phyloP scores from a whole-genome alignment of 306 rosid species.

The Cicer arietinum region DNA sequence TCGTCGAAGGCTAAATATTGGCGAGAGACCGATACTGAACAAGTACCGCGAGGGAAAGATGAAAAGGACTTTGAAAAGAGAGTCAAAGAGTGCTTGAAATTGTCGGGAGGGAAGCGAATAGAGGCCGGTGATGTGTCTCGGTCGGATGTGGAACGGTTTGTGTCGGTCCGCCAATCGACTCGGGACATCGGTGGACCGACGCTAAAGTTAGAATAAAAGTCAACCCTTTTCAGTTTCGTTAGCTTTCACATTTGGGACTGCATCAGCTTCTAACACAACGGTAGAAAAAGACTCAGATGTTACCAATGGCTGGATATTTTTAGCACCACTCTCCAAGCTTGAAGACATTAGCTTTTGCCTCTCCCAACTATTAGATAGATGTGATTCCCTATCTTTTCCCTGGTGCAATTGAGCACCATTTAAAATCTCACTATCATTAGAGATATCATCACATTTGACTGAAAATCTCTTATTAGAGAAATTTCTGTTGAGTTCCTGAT shows the following conservation, averaged over 20 bases:
- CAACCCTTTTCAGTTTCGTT: constrained; percentile 75
- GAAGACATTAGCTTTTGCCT: constrained; percentile 60
- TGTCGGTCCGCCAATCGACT: too few relatives aligned
- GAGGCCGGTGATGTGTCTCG: too few relatives aligned
- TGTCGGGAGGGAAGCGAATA: too few relatives aligned
- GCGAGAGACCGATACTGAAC: too few relatives aligned
- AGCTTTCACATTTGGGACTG: constrained; percentile 51
- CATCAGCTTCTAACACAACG: constrained; percentile 52
- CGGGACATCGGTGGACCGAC: too few relatives aligned
- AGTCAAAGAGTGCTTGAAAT: too few relatives aligned
- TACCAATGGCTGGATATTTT: constrained; percentile 52
- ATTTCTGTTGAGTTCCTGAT: constrained; percentile 72
- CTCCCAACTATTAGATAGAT: constrained; percentile 69
- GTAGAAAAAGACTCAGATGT: constrained; percentile 53
- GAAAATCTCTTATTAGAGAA: constrained; percentile 72
- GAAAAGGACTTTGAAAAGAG: too few relatives aligned
- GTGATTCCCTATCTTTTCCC: constrained; percentile 80
- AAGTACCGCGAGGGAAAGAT: too few relatives aligned
- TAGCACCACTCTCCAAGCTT: constrained; percentile 59
- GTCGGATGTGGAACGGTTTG: too few relatives aligned
- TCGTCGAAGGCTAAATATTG: too few relatives aligned
- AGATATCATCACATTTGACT: constrained; percentile 61
- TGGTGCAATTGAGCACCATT: constrained; percentile 63
- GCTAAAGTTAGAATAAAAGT: too few relatives aligned
- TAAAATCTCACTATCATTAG: constrained; percentile 61